phyloP scores from a whole-genome alignment of 352 stramenopile genomes.

The Hyaloperonospora brassicae region DNA sequence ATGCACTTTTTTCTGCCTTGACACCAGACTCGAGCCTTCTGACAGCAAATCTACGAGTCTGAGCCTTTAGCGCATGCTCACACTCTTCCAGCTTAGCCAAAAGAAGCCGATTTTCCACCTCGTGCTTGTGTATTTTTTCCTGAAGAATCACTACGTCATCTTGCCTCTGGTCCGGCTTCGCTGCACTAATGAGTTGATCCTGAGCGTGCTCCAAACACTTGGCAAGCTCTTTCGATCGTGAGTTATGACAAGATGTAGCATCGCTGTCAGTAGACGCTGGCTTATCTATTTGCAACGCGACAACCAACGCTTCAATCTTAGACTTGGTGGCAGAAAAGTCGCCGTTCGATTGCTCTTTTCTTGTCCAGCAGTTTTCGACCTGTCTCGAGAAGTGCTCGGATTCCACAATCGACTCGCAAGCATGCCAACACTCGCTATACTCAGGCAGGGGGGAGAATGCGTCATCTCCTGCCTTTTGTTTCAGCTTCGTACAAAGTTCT shows the following conservation, averaged over 20 bases:
- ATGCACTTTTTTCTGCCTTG: conserved; percentile 11
- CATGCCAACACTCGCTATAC: conserved; percentile 11
- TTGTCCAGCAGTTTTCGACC: conserved; percentile 8
- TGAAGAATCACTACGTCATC: conserved; percentile 14
- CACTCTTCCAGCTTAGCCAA: conserved; percentile 23
- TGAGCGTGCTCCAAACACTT: conserved; percentile 17
- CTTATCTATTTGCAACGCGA: conserved; percentile 6
- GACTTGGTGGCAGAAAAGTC: conserved; percentile 15
- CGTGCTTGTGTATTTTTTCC: conserved; percentile 18
- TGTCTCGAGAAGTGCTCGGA: conserved; percentile 5
- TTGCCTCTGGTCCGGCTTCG: conserved; percentile 8
- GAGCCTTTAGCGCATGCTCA: conserved; percentile 19
- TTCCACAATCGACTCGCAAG: conserved; percentile 3
- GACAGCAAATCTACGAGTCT: conserved; percentile 15
- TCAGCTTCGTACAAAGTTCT: conserved; percentile 18
- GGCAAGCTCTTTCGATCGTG: conserved; percentile 12
- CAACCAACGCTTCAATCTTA: conserved; percentile 16
- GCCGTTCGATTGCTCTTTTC: conserved; percentile 11
- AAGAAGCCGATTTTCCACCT: conserved; percentile 22
- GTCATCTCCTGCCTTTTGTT: conserved; percentile 23
- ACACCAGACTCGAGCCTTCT: conserved; percentile 6
- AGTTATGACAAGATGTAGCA: conserved; percentile 1
- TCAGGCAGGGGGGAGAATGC: conserved; percentile 9
- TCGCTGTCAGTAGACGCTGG: not conserved
- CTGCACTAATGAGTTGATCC: conserved; percentile 9